Base-by-base conservation (phyloP, 345 rosid species). In the Boechera stricta region DNA sequence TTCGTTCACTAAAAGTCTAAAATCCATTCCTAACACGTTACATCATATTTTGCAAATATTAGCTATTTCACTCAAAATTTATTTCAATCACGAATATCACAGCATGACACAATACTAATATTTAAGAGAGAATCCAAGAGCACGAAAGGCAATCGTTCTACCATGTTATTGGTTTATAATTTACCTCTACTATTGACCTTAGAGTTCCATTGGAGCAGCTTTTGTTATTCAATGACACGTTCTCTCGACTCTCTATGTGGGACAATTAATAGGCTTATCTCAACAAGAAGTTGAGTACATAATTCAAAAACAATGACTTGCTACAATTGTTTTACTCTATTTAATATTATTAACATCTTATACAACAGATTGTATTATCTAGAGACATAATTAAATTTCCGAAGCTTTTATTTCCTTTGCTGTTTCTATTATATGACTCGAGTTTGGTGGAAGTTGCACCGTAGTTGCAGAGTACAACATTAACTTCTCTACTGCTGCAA, bases 391-490 rank as follows among this genome's bases (percentile, higher is more conserved):
- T 6, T 53, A 16, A 16, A 16, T 64, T 12, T 41, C 24, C 31
- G 44, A 38, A 51, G 31, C 21, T 11, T 57, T 54, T 36, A 51
- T 7, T 16, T 4, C 16, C 1, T 64, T 38, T 44, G 5, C 7
- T 56, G 5, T 35, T 56, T n/a, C 21, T 13, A 18, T 66, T 41
- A 32, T 16, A 13, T 52, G 68, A 31, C 38, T 64, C 51, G 45
- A 77, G 60, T 45, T 64, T 64, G 80, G 76, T 77, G 60, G 76
- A 38, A 71, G 76, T 71, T 77, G 47, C 67, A 64, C 0, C 10
- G 54, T 28, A 49, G 10, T 16, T 54, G 41, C 51, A 66, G 32
- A 28, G 75, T 69, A 53, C 64, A 61, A 31, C 7, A 62, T 62
- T 69, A 54, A 69, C 33, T 33, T 71, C 44, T 64, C 42, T 1